These are phyloP conservation scores for Dittrichia graveolens DNA, from an alignment of 129 eudicot species.

Conservation along the genomic window DNA sequence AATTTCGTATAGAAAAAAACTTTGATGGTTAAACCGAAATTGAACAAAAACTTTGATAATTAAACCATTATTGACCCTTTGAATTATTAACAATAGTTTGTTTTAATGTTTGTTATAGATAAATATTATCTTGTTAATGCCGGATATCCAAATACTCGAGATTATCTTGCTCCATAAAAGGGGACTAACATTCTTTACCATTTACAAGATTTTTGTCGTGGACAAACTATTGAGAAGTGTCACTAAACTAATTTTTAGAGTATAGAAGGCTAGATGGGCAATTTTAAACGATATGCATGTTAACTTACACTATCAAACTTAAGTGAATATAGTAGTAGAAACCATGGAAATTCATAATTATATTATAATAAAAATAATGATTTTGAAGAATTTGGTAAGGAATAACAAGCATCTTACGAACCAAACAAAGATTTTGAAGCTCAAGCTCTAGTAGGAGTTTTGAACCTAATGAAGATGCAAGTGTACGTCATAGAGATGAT, in stretches of 20 bases:
- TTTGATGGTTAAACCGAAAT: too few species aligned
- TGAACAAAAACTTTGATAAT: too few species aligned
- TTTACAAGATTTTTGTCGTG: not conserved
- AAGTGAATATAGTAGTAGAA: not conserved
- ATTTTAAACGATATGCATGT: constrained; percentile 2
- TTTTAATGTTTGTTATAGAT: too few species aligned
- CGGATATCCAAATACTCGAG: too few species aligned
- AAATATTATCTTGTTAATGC: too few species aligned
- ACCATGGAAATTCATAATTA: not conserved
- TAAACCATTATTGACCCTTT: too few species aligned
- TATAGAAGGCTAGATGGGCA: too few species aligned
- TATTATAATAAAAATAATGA: not conserved
- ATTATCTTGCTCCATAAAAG: not conserved
- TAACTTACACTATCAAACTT: not conserved
- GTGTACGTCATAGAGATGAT: not conserved
- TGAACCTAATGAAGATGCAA: not conserved
- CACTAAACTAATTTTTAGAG: not conserved
- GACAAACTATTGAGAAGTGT: not conserved
- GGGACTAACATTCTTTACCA: not conserved
- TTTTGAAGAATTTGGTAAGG: not conserved
- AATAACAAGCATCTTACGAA: not conserved
- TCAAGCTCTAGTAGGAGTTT: not conserved
- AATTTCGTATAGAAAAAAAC: too few species aligned
- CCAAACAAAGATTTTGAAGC: not conserved
- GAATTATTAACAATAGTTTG: too few species aligned